Evolutionary conservation across 805 yeast genomes (phyloP), one percentile per base, ranked within the genome.

Genomic region (Candida sphagnicola): DNA sequence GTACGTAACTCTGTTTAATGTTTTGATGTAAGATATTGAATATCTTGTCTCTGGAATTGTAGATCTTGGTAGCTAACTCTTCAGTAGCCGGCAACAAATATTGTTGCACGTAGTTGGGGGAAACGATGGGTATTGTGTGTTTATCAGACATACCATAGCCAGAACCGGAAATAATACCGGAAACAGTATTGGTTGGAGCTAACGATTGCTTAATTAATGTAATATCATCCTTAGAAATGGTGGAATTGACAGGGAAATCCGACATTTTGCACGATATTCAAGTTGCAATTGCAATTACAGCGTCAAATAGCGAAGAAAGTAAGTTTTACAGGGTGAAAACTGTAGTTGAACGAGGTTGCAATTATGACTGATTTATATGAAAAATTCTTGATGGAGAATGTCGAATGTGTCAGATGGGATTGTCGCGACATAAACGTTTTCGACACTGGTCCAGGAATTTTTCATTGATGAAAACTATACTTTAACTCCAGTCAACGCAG

Each of bases 81-180:
- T 54, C 56, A 21, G 62, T 47, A 4, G 59, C 51, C 3, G 75
- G 75, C 34, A 54, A 62, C 21, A 71, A 42, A 33, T 57, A 57
- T 34, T 61, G 59, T 40, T 70, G 75, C 5, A 69, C 53, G 6
- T 70, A 65, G 41, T 69, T 74, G 0, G 77, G 75, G 43, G 64
- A 71, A 3, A 71, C 65, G 16, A 69, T 57, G 1, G 67, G 59
- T 28, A 59, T 54, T 17, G 61, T 59, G 8, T 70, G 70, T 31
- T 53, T 50, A 37, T 58, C 68, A 42, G 52, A 42, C 8, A 48
- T 34, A 30, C 50, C 46, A 14, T 53, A 43, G 3, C 57, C 56
- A 1, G 57, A 53, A 5, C 47, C 48, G 4, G 47, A 28, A n/a
- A 43, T 18, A 31, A 31, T 16, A 13, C 29, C 29, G 6, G 29